Base-by-base conservation (phyloP, 768 basidiomycete genomes). In the Hericium coralloides region DNA sequence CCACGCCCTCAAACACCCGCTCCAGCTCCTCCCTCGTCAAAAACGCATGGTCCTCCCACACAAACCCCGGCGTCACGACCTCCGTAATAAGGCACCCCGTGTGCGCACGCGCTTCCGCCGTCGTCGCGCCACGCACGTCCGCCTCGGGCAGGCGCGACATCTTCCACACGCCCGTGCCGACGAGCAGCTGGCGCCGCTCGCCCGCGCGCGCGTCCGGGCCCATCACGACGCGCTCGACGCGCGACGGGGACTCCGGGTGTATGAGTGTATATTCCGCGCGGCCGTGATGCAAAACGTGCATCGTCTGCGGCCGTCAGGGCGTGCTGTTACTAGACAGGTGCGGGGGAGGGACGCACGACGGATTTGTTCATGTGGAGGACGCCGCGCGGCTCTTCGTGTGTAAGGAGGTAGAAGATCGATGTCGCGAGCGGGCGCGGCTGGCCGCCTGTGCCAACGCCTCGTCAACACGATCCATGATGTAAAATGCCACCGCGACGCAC, bases 31-130 rank as follows among this genome's bases (percentile, higher is more conserved):
- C 57, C 58, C 41, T 58, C n/a, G 70, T 73, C 66, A 81, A 60
- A 59, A 72, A 81, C 18, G 67, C 53, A 59, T 82, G 80, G 60
- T 80, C 80, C 53, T 76, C 74, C 77, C 76, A 80, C 38, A 72
- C 63, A 60, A 81, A 80, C 3, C 78, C 80, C 0, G 81, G 81
- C 12, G 81, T 75, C n/a, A 83, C 80, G 4, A 83, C 76, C 68
- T 83, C 81, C 17, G 76, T 78, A 60, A 85, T 81, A 55, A 85
- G 66, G 59, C 80, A 81, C 4, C 80, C 76, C 0, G 69, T 69
- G n/a, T 63, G 57, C 38, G 72, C 67, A 57, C 67, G 66, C 43
- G 73, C 66, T 50, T 72, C 69, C 7, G 63, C 57, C 3, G 66
- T 70, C 26, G 70, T 60, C 51, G 73, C 69, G 48, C 61, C 63